A percentile compares a stretch with the other conserved stretches of the same genome.
These are phyloP conservation scores for Baorangia bicolor DNA, from an alignment of 768 basidiomycete genomes.

Conservation along the genomic window DNA sequence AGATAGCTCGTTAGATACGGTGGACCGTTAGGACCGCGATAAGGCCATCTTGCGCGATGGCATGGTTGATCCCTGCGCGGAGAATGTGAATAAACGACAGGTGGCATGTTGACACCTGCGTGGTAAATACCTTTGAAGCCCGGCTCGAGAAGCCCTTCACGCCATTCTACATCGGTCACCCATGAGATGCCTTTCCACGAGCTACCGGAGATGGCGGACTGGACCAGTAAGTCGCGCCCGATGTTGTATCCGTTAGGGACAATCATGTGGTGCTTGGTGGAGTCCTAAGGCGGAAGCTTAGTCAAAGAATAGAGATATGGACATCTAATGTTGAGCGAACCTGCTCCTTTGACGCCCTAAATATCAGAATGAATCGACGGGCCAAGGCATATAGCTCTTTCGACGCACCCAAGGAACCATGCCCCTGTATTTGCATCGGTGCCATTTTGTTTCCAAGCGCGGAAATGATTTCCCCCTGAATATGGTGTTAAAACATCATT, in stretches of 20 bases:
- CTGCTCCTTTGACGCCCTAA: conserved; percentile 73
- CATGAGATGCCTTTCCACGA: conserved; percentile 68
- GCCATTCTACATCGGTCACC: conserved; percentile 77
- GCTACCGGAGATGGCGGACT: conserved; percentile 58
- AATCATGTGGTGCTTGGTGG: conserved; percentile 68
- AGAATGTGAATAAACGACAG: not conserved
- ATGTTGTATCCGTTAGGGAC: conserved; percentile 77
- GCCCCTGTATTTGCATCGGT: conserved; percentile 68
- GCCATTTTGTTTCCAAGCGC: conserved; percentile 89
- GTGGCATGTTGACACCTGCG: not conserved
- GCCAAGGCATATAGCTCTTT: not conserved
- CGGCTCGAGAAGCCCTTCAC: conserved; percentile 62
- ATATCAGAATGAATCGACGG: not conserved
- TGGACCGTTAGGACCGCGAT: conserved; percentile 75
- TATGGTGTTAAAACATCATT: not conserved
- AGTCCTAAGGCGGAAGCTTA: conserved; percentile 39
- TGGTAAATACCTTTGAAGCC: conserved; percentile 60
- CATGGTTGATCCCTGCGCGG: conserved; percentile 70
- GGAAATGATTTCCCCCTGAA: conserved; percentile 82
- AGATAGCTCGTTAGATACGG: conserved; percentile 36
- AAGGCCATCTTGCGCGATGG: conserved; percentile 76
- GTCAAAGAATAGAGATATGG: not conserved
- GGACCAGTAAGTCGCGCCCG: conserved; percentile 78
- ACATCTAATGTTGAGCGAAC: conserved; percentile 26
- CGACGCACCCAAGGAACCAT: conserved; percentile 78